phyloP scores from a whole-genome alignment of 768 basidiomycete species.

The Boletus huronensis region DNA sequence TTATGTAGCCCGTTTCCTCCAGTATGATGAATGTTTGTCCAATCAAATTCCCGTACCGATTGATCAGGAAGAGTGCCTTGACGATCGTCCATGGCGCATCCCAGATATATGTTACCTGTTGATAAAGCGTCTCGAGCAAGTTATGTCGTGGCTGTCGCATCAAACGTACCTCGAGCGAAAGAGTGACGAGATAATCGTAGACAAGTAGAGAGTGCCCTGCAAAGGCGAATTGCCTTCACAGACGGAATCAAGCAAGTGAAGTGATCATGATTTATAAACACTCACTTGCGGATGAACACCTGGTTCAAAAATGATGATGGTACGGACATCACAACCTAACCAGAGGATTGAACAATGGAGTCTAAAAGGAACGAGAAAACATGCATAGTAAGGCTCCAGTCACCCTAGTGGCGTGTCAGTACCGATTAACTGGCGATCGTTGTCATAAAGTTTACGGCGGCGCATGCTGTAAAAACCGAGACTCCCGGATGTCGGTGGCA shows the following conservation, averaged over 20 bases:
- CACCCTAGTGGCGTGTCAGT: no score
- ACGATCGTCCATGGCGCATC: constrained; percentile 8
- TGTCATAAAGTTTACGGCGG: background rate
- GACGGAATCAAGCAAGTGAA: background rate
- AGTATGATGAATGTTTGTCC: constrained; percentile 21
- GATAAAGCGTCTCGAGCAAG: background rate
- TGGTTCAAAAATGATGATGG: constrained; percentile 1
- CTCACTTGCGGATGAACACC: constrained; percentile 21
- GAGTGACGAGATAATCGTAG: constrained; percentile 28
- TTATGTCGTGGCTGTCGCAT: no score
- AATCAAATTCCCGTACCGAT: constrained; percentile 16
- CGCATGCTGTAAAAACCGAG: background rate
- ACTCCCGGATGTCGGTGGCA: background rate
- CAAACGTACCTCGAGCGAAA: constrained; percentile 24
- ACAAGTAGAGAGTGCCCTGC: constrained; percentile 22
- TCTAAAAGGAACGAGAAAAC: background rate
- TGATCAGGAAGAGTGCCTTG: constrained; percentile 14
- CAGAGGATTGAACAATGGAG: background rate
- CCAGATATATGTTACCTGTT: constrained; percentile 20
- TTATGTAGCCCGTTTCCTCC: constrained; percentile 22
- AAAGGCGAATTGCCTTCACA: constrained; percentile 6
- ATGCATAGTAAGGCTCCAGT: background rate
- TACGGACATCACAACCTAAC: constrained; percentile 8
- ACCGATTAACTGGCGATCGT: background rate
- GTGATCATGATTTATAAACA: background rate